These are phyloP conservation scores for Rhododendron molle DNA, from an alignment of 148 eudicot species.

Conservation along the genomic window DNA sequence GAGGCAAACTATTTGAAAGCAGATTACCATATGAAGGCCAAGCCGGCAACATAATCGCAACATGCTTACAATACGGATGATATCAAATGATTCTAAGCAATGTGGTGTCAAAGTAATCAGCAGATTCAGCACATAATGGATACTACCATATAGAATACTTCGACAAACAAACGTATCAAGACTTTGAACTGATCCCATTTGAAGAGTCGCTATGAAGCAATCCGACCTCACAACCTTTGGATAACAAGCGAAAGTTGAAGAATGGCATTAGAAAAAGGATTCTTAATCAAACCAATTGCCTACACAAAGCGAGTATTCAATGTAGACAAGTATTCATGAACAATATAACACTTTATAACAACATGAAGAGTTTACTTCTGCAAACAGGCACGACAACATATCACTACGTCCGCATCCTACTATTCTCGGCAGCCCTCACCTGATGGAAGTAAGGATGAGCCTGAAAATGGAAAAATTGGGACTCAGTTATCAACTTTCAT, in stretches of 20 bases:
- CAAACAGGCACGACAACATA: background rate
- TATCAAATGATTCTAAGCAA: background rate
- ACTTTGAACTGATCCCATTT: background rate
- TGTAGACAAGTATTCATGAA: background rate
- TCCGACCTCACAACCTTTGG: background rate
- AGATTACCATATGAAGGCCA: background rate
- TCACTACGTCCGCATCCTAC: constrained; percentile 70
- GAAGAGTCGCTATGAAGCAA: background rate
- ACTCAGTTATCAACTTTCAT: background rate
- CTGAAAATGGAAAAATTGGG: constrained; percentile 22
- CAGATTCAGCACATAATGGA: background rate
- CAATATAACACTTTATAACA: background rate
- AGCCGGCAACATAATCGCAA: background rate
- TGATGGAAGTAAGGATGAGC: constrained; percentile 80
- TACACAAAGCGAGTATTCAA: background rate
- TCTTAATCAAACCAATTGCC: background rate
- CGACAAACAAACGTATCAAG: background rate
- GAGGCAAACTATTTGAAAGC: background rate
- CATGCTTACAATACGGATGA: background rate
- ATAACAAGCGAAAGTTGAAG: background rate
- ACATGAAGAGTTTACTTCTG: background rate
- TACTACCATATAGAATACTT: background rate
- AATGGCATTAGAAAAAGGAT: background rate
- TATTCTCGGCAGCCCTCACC: constrained; percentile 86
- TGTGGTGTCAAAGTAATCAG: background rate